Base-by-base conservation (phyloP, 2,329 filamentous ascomycete species). In the Ophiostoma sp. region DNA sequence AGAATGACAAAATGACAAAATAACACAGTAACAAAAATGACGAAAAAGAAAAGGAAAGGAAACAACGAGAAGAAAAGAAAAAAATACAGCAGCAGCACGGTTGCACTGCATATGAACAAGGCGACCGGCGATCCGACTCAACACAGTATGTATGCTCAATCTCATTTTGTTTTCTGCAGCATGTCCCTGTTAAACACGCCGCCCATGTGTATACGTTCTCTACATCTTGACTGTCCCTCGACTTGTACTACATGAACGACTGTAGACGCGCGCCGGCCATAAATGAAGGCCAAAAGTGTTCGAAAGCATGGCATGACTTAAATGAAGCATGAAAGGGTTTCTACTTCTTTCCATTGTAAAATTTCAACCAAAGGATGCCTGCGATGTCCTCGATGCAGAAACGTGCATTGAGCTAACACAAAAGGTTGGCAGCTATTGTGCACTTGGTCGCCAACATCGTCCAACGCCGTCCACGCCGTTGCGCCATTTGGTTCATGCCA, bases 101-200 rank as follows among this genome's bases (percentile, higher is more conserved):
- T 68, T 68, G 42, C 64, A 68, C 64, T 68, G 39, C 64, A 50
- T 48, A 68, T 11, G 39, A 28, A 50, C 22, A 50, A 19, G 42
- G 42, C 25, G 15, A 31, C 64, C 64, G n/a, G 36, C 36, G 31
- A 39, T 61, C 31, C 31, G 8, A 39, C 61, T 22, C 33, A 11
- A 15, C 19, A 12, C 61, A 36, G 8, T 25, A 19, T 39, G 50
- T 22, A 2, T 12, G 36, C 15, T 4, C 22, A 17, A n/a, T 28
- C 2, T 66, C 3, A 19, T 17, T 22, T 45, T 28, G 2, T 19
- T 3, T 39, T 63, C 31, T n/a, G 33, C 12, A 31, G 8, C 8
- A 52, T 31, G 25, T 33, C 6, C 33, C 7, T 17, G 8, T 19
- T 19, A 19, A 59, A 33, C 19, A 63, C 19, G 33, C 31, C 33